Conservation (phyloP, 2,329 filamentous ascomycete genomes). For the Pseudocercospora crystallina region DNA sequence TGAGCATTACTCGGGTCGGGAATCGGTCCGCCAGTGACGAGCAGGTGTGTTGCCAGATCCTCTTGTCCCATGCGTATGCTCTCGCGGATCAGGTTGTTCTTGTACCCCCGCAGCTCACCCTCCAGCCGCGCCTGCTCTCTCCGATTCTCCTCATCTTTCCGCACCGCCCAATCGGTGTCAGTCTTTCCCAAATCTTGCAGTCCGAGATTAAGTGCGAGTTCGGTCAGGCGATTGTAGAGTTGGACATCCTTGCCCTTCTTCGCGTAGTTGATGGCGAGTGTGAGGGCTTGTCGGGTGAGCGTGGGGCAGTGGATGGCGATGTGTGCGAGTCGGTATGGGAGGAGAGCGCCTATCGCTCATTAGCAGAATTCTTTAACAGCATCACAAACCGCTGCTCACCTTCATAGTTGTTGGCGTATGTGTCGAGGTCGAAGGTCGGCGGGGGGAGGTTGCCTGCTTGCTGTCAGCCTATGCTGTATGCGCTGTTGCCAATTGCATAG, state of each 20-base stretch:
- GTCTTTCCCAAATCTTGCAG: constrained; percentile 64
- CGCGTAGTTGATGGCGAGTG: constrained; percentile 71
- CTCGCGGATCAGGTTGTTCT: constrained; percentile 96
- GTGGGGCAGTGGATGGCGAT: constrained; percentile 77
- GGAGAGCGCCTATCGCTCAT: constrained; percentile 65
- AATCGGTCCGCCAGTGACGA: constrained; percentile 63
- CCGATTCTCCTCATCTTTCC: constrained; percentile 64
- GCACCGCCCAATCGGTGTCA: constrained; percentile 75
- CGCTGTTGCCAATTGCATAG: neutral
- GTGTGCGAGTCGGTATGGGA: constrained; percentile 74
- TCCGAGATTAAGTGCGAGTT: constrained; percentile 65
- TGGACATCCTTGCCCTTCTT: constrained; percentile 72
- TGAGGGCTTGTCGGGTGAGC: constrained; percentile 77
- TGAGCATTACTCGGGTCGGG: constrained; percentile 26
- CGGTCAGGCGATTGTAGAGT: constrained; percentile 68
- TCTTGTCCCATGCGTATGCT: constrained; percentile 92
- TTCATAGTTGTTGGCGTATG: constrained; percentile 85
- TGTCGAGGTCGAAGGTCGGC: constrained; percentile 87
- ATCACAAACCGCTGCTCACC: constrained; percentile 50
- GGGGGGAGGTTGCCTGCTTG: constrained; percentile 34
- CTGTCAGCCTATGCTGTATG: neutral
- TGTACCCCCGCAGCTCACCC: constrained; percentile 83
- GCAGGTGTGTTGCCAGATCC: constrained; percentile 81
- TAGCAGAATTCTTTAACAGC: neutral
- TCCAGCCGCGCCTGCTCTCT: constrained; percentile 75